Percentiles rank a stretch among this genome's conserved stretches.
Evolutionary conservation across 306 rosid genomes (phyloP).

Genomic region (Cyclanthera cordifolia): DNA sequence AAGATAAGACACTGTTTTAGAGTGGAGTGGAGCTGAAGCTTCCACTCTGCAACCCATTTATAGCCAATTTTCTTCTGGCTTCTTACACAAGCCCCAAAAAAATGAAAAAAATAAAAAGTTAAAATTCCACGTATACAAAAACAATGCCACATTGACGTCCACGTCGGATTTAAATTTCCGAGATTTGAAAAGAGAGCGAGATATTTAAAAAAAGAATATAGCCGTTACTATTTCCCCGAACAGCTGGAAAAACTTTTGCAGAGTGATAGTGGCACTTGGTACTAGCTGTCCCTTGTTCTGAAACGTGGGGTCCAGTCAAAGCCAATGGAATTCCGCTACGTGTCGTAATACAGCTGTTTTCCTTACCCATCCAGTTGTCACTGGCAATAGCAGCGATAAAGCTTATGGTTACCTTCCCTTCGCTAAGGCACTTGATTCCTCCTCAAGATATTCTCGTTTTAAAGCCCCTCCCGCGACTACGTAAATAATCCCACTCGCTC

Average conservation of each 20-base stretch:
- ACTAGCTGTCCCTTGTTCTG: neutral
- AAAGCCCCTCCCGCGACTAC: neutral
- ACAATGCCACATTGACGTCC: constrained; percentile 31
- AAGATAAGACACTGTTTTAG: neutral
- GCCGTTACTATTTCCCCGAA: constrained; percentile 17
- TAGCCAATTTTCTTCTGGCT: constrained; percentile 36
- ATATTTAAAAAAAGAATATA: neutral
- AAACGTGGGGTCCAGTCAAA: neutral
- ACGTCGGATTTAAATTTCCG: constrained; percentile 27
- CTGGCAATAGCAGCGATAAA: constrained; percentile 10
- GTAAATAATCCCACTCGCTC: neutral
- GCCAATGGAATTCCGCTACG: neutral
- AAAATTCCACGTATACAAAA: constrained; percentile 17
- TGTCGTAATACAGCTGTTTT: constrained; percentile 36
- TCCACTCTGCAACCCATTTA: constrained; percentile 20
- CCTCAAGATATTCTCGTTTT: neutral
- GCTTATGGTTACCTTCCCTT: neutral
- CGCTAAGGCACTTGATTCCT: neutral
- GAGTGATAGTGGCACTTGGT: constrained; percentile 4
- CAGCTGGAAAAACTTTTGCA: constrained; percentile 8
- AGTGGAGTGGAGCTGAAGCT: constrained; percentile 16
- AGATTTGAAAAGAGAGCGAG: neutral
- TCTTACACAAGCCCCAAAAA: constrained; percentile 28
- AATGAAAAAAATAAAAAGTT: no score
- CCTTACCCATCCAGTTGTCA: constrained; percentile 43